Base-by-base conservation (phyloP, 73 alveolate genomes). In the Paramecium bursaria region DNA sequence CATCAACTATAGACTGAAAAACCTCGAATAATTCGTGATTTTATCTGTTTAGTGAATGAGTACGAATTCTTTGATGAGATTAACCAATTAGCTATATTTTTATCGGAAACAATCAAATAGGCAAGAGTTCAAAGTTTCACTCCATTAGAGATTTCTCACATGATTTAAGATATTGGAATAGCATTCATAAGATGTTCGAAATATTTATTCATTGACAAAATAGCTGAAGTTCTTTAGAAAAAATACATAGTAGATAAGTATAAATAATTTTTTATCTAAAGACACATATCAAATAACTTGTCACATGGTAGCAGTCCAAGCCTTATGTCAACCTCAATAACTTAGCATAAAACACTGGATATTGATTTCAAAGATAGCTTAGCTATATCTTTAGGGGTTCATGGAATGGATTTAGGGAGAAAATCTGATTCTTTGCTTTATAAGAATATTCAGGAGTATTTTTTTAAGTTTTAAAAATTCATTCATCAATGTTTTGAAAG, bases 141-240 rank as follows among this genome's bases (percentile, higher is more conserved):
- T 67, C 82, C 82, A 14, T 19, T 67, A 3, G 4, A 67, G 21
- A 3, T 67, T 3, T 67, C 82, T 21, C 82, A 67, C 21, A 67
- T 67, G 82, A 67, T 67, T 35, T 11, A 67, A 67, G 82, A 67
- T 42, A 67, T 67, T 30, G 82, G 82, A 15, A 67, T 42, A 19
- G 82, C 82, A 0, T 67, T 67, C 27, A 67, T 67, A 1, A 31
- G 82, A 67, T 67, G 82, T 67, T 67, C 82, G 33, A 67, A 67
- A 67, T 67, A 67, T 21, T 31, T 67, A 11, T 67, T 67, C 21
- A 67, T 67, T 21, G 46, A 67, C 14, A 67, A 67, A 42, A 19
- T 42, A 4, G 44, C 44, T 39, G 49, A 44, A 4, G 44, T 42
- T 15, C 27, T 67, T 4, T 15, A 47, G 17, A 57, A 67, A 39